A percentile compares a stretch with the other conserved stretches of the same genome.
Conservation (phyloP, 371 early-diverging fungal species). For the Saksenaea oblongispora region DNA sequence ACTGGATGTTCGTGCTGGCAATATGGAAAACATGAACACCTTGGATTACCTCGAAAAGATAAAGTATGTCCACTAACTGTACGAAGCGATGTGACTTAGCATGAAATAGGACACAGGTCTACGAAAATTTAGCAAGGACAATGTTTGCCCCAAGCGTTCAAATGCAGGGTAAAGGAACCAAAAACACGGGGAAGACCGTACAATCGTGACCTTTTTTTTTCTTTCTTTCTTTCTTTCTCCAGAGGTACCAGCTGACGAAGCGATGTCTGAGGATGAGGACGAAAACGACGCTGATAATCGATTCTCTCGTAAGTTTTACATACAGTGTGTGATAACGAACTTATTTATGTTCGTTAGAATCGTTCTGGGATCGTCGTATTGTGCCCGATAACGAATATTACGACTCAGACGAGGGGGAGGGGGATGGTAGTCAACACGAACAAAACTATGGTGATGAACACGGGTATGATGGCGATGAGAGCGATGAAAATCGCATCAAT, state of each 20-base stretch:
- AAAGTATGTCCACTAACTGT: conserved; percentile 29
- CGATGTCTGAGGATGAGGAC: conserved; percentile 56
- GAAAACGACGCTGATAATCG: conserved; percentile 53
- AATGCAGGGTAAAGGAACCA: conserved; percentile 42
- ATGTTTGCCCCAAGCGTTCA: conserved; percentile 75
- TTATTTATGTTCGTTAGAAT: conserved; percentile 26
- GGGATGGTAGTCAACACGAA: conserved; percentile 37
- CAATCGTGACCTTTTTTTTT: not conserved
- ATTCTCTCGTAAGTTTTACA: conserved; percentile 40
- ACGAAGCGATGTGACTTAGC: not conserved
- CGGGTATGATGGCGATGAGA: conserved; percentile 20
- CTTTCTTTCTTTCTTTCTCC: conserved; percentile 58
- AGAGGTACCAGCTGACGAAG: conserved; percentile 50
- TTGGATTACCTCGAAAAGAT: conserved; percentile 82
- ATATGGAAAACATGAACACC: conserved; percentile 90
- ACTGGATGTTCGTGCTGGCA: conserved; percentile 83
- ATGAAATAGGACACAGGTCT: conserved; percentile 39
- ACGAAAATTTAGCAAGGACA: conserved; percentile 82
- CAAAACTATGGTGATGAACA: conserved; percentile 28
- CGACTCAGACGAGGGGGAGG: conserved; percentile 72
- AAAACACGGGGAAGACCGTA: not conserved
- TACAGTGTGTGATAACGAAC: not conserved
- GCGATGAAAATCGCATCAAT: conserved; percentile 17
- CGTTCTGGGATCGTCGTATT: conserved; percentile 60
- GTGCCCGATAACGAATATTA: conserved; percentile 67